Percentiles rank a stretch among this genome's conserved stretches.
phyloP scores from a whole-genome alignment of 441 rosid genomes.

The Populus hybrid region DNA sequence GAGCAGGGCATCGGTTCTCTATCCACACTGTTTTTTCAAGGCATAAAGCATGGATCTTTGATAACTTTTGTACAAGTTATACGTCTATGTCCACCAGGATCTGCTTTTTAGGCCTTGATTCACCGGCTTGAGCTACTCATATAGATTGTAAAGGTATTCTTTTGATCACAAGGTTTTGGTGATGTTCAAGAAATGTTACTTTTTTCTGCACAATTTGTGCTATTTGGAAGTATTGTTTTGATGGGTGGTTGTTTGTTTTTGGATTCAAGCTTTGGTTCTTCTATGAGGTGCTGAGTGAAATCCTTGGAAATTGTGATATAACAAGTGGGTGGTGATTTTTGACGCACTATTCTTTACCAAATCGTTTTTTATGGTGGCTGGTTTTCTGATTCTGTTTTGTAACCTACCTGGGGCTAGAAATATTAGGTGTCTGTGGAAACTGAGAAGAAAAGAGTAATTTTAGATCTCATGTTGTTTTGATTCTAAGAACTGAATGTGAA shows the following conservation, averaged over 20 bases:
- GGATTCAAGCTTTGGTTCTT: neutral
- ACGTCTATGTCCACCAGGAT: slow-evolving; percentile 27
- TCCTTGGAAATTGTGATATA: slow-evolving; percentile 12
- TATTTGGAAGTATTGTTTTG: neutral
- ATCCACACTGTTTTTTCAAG: slow-evolving; percentile 9
- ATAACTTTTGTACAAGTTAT: slow-evolving; percentile 15
- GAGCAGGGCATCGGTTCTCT: slow-evolving; percentile 15
- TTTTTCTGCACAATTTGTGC: neutral
- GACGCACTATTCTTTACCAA: too few species aligned
- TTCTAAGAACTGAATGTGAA: too few species aligned
- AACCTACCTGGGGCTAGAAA: too few species aligned
- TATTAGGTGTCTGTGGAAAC: too few species aligned
- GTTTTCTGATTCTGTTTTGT: too few species aligned
- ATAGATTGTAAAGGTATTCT: slow-evolving; percentile 25
- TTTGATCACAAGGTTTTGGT: slow-evolving; percentile 10
- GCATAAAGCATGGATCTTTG: slow-evolving; percentile 29
- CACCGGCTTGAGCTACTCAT: slow-evolving; percentile 17
- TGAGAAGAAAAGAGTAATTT: too few species aligned
- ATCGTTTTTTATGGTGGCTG: too few species aligned
- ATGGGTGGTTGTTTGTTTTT: neutral
- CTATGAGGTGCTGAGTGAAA: neutral
- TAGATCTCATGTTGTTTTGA: too few species aligned
- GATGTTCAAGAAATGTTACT: neutral
- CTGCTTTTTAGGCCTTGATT: slow-evolving; percentile 28
- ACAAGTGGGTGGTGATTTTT: slow-evolving; percentile 15